Percentiles rank a stretch among this genome's conserved stretches.
phyloP scores from a whole-genome alignment of 306 rosid species.

The Castanopsis chinensis region DNA sequence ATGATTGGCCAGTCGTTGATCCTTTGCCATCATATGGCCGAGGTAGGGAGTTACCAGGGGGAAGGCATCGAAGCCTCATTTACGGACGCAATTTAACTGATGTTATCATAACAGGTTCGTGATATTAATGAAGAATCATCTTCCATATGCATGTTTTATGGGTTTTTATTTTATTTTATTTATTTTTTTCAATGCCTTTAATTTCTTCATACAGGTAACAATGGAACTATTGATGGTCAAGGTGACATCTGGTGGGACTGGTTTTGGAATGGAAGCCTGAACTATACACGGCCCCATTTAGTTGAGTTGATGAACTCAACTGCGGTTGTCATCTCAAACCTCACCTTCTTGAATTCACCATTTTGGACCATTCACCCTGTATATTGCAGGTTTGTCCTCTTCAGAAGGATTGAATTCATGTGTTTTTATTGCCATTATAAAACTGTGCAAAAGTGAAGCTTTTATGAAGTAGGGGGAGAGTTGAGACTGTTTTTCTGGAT shows the following conservation, averaged over 20 bases:
- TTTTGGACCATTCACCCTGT: conserved; percentile 85
- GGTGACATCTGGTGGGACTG: conserved; percentile 77
- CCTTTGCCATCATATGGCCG: conserved; percentile 90
- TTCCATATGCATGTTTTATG: neutral
- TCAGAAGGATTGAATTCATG: conserved; percentile 20
- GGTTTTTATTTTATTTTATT: no score
- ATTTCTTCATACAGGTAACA: conserved; percentile 52
- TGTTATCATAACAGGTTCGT: conserved; percentile 74
- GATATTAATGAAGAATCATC: conserved; percentile 10
- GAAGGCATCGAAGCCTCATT: conserved; percentile 73
- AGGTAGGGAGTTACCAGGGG: conserved; percentile 86
- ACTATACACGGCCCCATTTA: conserved; percentile 78
- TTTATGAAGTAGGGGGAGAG: conserved; percentile 41
- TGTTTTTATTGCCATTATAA: conserved; percentile 32
- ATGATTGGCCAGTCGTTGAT: conserved; percentile 76
- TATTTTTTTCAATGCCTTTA: conserved; percentile 24
- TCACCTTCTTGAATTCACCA: conserved; percentile 72
- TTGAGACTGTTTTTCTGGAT: conserved; percentile 55
- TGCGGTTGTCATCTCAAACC: conserved; percentile 63
- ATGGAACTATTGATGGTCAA: conserved; percentile 74
- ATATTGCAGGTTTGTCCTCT: conserved; percentile 74
- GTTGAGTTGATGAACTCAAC: conserved; percentile 74
- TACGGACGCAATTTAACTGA: conserved; percentile 72
- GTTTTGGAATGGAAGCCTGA: conserved; percentile 57
- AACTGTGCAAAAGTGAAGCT: conserved; percentile 41